A percentile compares a stretch with the other conserved stretches of the same genome.
Evolutionary conservation across 2,329 filamentous ascomycete species (phyloP).

Genomic region (Paracorniculantispora psalliotae): DNA sequence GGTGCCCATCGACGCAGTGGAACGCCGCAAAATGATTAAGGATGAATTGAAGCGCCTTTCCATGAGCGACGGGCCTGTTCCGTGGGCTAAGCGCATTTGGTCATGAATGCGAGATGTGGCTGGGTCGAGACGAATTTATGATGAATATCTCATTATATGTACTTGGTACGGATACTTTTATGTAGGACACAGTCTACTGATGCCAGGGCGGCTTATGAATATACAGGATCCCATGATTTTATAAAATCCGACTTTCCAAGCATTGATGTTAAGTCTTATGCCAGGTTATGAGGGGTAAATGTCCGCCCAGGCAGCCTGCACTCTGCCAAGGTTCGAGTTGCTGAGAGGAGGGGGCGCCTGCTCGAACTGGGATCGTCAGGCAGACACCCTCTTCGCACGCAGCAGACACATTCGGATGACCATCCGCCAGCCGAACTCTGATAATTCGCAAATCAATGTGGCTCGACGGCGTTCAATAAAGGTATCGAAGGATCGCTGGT

Average conservation of each 20-base stretch:
- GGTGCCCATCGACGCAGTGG: slow-evolving; percentile 46
- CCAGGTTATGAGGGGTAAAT: too few relatives aligned
- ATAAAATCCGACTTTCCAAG: too few relatives aligned
- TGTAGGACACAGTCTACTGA: background rate
- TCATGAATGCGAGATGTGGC: background rate
- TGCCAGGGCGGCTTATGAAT: background rate
- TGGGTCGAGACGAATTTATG: background rate
- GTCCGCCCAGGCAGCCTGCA: background rate
- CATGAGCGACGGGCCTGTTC: slow-evolving; percentile 38
- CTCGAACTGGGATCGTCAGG: background rate
- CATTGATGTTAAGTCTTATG: too few relatives aligned
- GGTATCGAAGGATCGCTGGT: background rate
- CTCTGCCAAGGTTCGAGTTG: background rate
- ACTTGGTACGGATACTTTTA: background rate
- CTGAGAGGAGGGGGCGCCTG: background rate
- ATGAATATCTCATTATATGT: background rate
- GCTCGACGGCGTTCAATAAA: too few relatives aligned
- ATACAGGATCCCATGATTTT: background rate
- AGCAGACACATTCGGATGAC: background rate
- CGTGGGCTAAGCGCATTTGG: slow-evolving; percentile 7
- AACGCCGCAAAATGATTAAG: slow-evolving; percentile 54
- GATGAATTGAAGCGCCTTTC: slow-evolving; percentile 49
- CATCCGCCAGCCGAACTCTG: background rate
- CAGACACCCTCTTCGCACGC: background rate
- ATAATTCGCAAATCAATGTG: too few relatives aligned